Evolutionary conservation across 192 early-diverging fungal species (phyloP), one percentile per base, ranked within the genome.

Genomic region (Gryganskiella cystojenkinii): DNA sequence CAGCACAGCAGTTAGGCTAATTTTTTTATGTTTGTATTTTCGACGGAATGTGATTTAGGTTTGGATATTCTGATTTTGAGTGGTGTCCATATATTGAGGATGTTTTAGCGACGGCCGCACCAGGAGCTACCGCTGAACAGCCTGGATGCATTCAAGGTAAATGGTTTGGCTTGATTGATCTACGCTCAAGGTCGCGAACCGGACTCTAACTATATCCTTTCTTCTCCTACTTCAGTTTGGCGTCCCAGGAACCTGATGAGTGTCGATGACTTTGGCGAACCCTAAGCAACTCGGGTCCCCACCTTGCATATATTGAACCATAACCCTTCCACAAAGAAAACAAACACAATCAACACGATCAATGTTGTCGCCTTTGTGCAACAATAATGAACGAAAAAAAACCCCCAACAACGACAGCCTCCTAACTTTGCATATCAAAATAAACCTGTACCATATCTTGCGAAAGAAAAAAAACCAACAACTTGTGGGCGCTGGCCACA

Each of bases 81-180:
- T 75, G 72, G 72, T 65, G 61, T 27, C 72, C 72, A 7, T 67
- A 67, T 22, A 28, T 56, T 4, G 72, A 75, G 43, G 72, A 75
- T 50, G 64, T 67, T 5, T 67, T 75, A 13, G 34, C 57, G 0
- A 67, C 72, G 2, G 72, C 67, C 1, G 57, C 45, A 37, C 64
- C 72, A 8, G 65, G 72, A 9, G 5, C 13, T 2, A 35, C 57
- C 25, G 20, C 11, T 13, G 33, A 44, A 3, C n/a, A 20, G 6
- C 27, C 50, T 14, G 72, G 72, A 27, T 44, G 44, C 14, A 75
- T 75, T 42, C 72, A 75, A 75, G 72, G 72, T 75, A 62, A 35
- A 20, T 17, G 13, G 27, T 15, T 53, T 8, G 25, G 15, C 13
- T 47, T 37, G 13, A 11, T 27, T 52, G n/a, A 20, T 0, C n/a